Conservation (phyloP, 495 filamentous ascomycete species). For the Extremus antarcticus region DNA sequence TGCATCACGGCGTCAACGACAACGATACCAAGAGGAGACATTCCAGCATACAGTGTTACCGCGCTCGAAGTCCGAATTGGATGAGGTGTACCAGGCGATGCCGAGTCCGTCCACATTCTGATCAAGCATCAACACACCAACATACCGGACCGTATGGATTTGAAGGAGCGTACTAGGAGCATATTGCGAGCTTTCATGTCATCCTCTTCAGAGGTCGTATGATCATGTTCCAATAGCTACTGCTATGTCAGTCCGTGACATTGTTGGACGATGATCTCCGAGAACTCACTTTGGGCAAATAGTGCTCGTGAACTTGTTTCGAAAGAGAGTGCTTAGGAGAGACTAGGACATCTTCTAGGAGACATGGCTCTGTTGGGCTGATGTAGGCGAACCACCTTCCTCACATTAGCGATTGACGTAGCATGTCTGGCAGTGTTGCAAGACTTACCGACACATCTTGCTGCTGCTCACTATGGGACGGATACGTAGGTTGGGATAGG, state of each 20-base stretch:
- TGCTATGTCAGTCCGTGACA: slow-evolving; percentile 17
- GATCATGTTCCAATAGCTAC: slow-evolving; percentile 21
- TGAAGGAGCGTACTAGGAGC: slow-evolving; percentile 18
- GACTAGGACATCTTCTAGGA: slow-evolving; percentile 32
- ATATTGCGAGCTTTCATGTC: slow-evolving; percentile 31
- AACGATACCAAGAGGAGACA: too few species aligned
- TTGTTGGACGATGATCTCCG: too few species aligned
- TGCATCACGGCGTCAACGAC: background rate
- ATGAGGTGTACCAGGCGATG: slow-evolving; percentile 34
- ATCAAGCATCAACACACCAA: background rate
- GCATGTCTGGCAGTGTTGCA: background rate
- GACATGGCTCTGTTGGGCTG: slow-evolving; percentile 26
- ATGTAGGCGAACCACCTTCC: slow-evolving; percentile 34
- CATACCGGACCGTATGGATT: background rate
- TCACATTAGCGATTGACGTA: slow-evolving; percentile 3
- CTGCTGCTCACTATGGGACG: too few species aligned
- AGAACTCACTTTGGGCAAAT: slow-evolving; percentile 29
- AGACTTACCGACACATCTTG: slow-evolving; percentile 17
- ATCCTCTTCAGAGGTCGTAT: background rate
- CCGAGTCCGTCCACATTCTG: slow-evolving; percentile 41
- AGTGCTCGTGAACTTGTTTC: slow-evolving; percentile 41
- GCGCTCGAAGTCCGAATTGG: slow-evolving; percentile 25
- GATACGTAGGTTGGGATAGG: background rate
- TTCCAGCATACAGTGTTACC: slow-evolving; percentile 1
- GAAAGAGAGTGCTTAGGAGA: slow-evolving; percentile 32